Percentiles rank a stretch among this genome's conserved stretches.
phyloP scores from a whole-genome alignment of 306 rosid species.

The Cajanus cajan region DNA sequence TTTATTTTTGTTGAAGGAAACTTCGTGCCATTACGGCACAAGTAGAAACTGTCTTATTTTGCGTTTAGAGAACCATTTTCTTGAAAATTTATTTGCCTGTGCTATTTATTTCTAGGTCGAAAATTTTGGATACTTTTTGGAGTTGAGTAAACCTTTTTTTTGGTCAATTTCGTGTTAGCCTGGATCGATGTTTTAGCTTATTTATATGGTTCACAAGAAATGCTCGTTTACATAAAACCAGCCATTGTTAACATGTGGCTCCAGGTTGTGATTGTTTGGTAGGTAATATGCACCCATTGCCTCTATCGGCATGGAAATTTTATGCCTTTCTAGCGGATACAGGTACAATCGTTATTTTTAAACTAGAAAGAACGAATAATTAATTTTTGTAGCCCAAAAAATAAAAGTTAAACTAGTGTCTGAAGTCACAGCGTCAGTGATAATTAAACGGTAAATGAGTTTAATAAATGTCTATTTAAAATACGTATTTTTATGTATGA shows the following conservation, averaged over 20 bases:
- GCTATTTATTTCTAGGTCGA: not conserved
- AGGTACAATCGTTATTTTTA: not conserved
- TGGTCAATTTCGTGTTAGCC: not conserved
- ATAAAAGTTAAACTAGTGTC: too few relatives aligned
- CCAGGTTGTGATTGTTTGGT: too few relatives aligned
- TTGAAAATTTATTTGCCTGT: not conserved
- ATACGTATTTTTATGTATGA: too few relatives aligned
- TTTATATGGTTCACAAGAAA: not conserved
- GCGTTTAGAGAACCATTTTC: not conserved
- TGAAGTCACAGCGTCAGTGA: too few relatives aligned
- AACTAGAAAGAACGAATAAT: too few relatives aligned
- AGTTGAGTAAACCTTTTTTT: not conserved
- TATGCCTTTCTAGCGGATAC: not conserved
- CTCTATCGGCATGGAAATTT: not conserved
- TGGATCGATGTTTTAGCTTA: not conserved
- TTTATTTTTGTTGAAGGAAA: too few relatives aligned
- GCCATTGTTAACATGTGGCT: not conserved
- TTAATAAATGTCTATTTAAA: too few relatives aligned
- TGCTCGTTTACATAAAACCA: not conserved
- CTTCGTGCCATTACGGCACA: not conserved
- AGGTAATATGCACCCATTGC: too few relatives aligned
- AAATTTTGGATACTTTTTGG: constrained; percentile 2
- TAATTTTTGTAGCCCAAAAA: too few relatives aligned
- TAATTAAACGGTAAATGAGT: too few relatives aligned
- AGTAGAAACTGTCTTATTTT: not conserved